phyloP scores from a whole-genome alignment of 306 rosid genomes.

The Vigna reflexopilosa region DNA sequence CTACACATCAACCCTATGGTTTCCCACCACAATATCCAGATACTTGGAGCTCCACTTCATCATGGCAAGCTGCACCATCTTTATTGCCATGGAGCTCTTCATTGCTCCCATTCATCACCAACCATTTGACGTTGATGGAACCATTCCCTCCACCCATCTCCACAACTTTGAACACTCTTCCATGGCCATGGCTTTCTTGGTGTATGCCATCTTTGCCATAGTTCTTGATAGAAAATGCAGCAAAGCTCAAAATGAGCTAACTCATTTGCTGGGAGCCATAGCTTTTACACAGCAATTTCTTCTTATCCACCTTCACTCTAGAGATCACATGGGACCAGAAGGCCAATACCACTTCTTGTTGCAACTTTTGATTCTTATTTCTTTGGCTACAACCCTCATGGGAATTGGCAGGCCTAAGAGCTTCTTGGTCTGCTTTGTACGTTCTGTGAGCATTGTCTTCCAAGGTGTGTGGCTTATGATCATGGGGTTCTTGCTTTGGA shows the following conservation, averaged over 20 bases:
- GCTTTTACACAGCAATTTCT: constrained; percentile 77
- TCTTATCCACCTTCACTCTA: constrained; percentile 72
- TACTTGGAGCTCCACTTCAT: constrained; percentile 72
- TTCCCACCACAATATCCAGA: constrained; percentile 57
- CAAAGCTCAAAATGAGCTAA: constrained; percentile 51
- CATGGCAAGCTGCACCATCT: constrained; percentile 55
- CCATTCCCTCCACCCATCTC: constrained; percentile 78
- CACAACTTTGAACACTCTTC: constrained; percentile 86
- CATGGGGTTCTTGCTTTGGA: constrained; percentile 77
- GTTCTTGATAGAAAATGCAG: constrained; percentile 52
- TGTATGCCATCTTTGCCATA: constrained; percentile 60
- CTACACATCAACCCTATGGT: constrained; percentile 64
- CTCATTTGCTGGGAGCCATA: constrained; percentile 58
- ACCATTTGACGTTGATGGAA: constrained; percentile 74
- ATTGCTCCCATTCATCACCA: constrained; percentile 67
- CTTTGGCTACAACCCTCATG: constrained; percentile 58
- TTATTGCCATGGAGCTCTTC: constrained; percentile 81
- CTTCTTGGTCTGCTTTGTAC: constrained; percentile 68
- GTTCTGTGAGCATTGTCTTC: constrained; percentile 62
- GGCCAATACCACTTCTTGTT: constrained; percentile 83
- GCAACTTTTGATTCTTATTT: constrained; percentile 57
- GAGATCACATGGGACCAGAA: constrained; percentile 78
- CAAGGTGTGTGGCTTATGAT: constrained; percentile 82
- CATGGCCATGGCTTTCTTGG: constrained; percentile 63
- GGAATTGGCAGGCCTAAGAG: constrained; percentile 66